Evolutionary conservation across 306 rosid genomes (phyloP), one percentile per base, ranked within the genome.

Genomic region (Trifolium pratense): DNA sequence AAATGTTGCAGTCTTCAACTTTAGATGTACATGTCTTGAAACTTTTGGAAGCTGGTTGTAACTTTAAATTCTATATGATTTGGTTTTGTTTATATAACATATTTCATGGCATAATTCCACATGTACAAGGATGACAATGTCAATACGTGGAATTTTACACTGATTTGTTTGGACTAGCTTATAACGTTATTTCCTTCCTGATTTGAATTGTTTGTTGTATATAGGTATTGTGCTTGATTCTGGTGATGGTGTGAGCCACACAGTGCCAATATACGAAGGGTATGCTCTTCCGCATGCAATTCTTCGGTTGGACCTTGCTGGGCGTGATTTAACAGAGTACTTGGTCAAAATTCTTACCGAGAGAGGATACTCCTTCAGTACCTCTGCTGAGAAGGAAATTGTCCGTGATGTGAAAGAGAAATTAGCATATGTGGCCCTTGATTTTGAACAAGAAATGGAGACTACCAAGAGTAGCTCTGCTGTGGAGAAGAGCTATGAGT

Each of bases 381-480:
- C 93, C 78, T 82, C 89, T 36, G 93, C 93, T 1, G 93, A 88
- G 40, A 84, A 85, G 79, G 93, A 88, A 88, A 88, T 88, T 82
- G 93, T 88, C n/a, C 93, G 93, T 76, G 93, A 88, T 58, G 82
- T 88, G 78, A 88, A 88, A 83, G 93, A 88, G 83, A 88, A 88
- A 43, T 80, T 88, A 69, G 89, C 93, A 23, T 88, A 88, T 46
- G 93, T 88, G 14, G 93, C 93, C 73, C 86, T 88, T 71, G 90
- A 88, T 76, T 88, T 80, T 25, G 93, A 88, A 57, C 90, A 88
- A 64, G 93, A 88, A 85, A 66, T 86, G 72, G 93, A 88, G 72
- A 88, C 89, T 23, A 82, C 93, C 3, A 88, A 84, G 78, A 86
- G 79, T 62, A 86, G 90, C 45, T 88, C 93, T 5, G 76, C 93